Base-by-base conservation (phyloP, 768 basidiomycete genomes). In the Myochromella boudieri region DNA sequence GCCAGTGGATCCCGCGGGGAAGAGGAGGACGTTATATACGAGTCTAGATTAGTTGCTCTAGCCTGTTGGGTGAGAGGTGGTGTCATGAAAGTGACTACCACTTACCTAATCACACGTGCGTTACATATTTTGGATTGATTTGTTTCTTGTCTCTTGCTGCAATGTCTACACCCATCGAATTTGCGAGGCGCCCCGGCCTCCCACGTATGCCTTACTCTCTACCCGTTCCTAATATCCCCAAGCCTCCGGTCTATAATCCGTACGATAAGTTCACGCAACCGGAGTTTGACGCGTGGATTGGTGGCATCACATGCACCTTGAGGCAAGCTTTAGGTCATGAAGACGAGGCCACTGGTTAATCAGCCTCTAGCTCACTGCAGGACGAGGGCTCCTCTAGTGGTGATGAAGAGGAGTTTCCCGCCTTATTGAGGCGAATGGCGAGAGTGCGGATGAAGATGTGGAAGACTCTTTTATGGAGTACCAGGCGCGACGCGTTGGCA, bases 251-350 rank as follows among this genome's bases (percentile, higher is more conserved):
- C 43, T 63, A 78, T 42, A 88, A 88, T 56, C 86, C 86, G 1
- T 88, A 82, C 60, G 84, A 87, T 62, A 83, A 82, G 61, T 85
- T 88, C 61, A 73, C 82, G 1, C 74, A 81, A 58, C 66, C 70
- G 1, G 78, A 87, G 52, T 88, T 87, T 55, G 84, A 87, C 70
- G 69, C 74, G 59, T 88, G 81, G 81, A 82, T 88, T 55, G 75
- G 71, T 54, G 81, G 74, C 56, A 75, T 88, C 34, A 85, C 81
- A 0, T 62, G 71, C 49, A 68, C 78, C 41, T 65, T 88, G 22
- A 74, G 74, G 47, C 71, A 66, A 39, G 86, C 85, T 18, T 68
- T 88, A 7, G 79, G 80, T 0, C 74, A 76, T 37, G 76, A 70
- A n/a, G 64, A 65, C 17, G 64, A 63, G 41, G 42, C 51, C 31